phyloP scores from a whole-genome alignment of 208 protist species.

The Trypanosoma brucei region DNA sequence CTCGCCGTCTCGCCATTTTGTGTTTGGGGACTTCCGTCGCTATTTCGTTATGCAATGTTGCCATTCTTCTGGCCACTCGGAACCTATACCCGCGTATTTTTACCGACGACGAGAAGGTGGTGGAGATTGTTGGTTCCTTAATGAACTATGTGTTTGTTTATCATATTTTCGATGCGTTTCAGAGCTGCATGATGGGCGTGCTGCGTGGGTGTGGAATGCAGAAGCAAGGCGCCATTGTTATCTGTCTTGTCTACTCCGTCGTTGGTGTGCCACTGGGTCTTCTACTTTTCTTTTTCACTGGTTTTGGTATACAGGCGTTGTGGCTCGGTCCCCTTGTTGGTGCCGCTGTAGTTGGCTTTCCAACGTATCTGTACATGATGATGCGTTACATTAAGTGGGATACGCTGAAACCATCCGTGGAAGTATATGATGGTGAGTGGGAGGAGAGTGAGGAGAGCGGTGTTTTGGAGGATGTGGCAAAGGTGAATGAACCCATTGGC shows the following conservation, averaged over 20 bases:
- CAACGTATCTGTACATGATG: conserved; percentile 60
- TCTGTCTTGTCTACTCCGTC: conserved; percentile 68
- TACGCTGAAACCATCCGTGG: background rate
- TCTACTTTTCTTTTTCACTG: conserved; percentile 52
- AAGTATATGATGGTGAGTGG: background rate
- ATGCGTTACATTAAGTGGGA: conserved; percentile 58
- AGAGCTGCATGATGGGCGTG: conserved; percentile 82
- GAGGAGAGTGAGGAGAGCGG: background rate
- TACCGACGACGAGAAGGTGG: conserved; percentile 32
- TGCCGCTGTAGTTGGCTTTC: conserved; percentile 50
- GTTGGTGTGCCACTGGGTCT: conserved; percentile 63
- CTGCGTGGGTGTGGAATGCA: conserved; percentile 70
- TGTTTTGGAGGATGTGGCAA: too few relatives aligned
- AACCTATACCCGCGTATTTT: conserved; percentile 46
- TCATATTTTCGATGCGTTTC: conserved; percentile 65
- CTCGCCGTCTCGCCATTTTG: conserved; percentile 39
- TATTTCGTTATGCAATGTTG: conserved; percentile 41
- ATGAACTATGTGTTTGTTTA: conserved; percentile 46
- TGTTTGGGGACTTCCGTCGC: conserved; percentile 28
- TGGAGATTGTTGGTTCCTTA: conserved; percentile 29
- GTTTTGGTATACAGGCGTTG: conserved; percentile 54
- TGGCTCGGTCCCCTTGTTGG: conserved; percentile 69
- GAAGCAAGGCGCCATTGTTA: conserved; percentile 46
- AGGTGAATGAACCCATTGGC: too few relatives aligned
- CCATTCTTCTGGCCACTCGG: conserved; percentile 15